Evolutionary conservation across 805 yeast genomes (phyloP), one percentile per base, ranked within the genome.

Genomic region (Monosporozyma servazzii): DNA sequence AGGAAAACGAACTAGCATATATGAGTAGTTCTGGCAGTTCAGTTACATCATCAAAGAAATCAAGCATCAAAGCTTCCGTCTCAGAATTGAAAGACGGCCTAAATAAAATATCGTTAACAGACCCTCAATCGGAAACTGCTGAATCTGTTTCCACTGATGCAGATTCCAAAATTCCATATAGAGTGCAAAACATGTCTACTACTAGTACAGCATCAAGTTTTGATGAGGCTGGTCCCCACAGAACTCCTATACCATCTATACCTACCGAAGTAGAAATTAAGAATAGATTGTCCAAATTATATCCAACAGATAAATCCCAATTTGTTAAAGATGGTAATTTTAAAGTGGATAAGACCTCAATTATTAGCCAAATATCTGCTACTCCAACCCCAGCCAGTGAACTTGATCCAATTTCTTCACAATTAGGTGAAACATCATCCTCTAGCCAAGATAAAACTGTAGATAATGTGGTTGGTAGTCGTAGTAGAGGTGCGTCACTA

Each of bases 311-410:
- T 52, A 67, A 67, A 51, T 56, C 66, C 3, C 61, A 62, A 25
- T 67, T 67, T 52, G 68, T 67, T 9, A 62, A 67, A 48, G 66
- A 64, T n/a, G 66, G 60, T 13, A 66, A 64, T 51, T 67, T 67
- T 48, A 66, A 60, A 48, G 58, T 67, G 29, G 68, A 66, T 50
- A 61, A 63, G 51, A 54, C 56, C 25, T 51, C 64, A 17, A 67
- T 67, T n/a, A 59, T 59, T 31, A 65, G 66, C 50, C 58, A 62
- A 18, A 63, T 65, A 2, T 60, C 68, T 3, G 45, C 57, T 1
- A 29, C 57, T 10, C 50, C 58, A 7, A 17, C 50, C 11, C 47
- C 50, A 7, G 45, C 41, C 2, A 53, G 50, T 29, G 17, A 41
- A n/a, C 13, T n/a, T n/a, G 25, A 9, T n/a, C 17, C 15, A 43